Evolutionary conservation across 2,329 filamentous ascomycete species (phyloP).

Genomic region (Verticillium nonalfalfae): DNA sequence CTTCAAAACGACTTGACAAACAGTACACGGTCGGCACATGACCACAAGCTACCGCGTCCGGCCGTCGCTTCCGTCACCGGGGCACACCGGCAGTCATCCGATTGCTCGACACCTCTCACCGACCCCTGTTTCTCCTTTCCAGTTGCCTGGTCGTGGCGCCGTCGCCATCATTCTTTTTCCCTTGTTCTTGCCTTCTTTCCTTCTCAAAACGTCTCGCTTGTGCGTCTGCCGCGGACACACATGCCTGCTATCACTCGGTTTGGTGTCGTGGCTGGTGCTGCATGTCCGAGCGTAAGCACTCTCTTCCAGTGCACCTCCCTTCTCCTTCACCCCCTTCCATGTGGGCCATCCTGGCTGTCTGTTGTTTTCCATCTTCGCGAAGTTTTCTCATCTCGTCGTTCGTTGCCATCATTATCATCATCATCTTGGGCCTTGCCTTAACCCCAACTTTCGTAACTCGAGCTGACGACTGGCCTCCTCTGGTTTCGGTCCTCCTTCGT

Average conservation of each 20-base stretch:
- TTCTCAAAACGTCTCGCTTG: not conserved
- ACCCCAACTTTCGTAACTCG: not conserved
- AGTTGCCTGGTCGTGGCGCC: not conserved
- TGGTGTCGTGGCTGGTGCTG: not conserved
- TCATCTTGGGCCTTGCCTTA: not conserved
- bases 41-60: not conserved
- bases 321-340: not conserved
- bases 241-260: not conserved
- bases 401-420: not conserved
- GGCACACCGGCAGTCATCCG: conserved; percentile 2
- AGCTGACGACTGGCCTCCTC: not conserved
- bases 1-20: not conserved
- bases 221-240: not conserved
- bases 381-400: not conserved
- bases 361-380: not conserved
- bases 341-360: not conserved
- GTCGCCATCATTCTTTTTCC: not conserved
- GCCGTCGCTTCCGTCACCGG: not conserved
- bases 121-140: not conserved
- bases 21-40: not conserved
- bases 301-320: not conserved
- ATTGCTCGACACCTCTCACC: conserved; percentile 1
- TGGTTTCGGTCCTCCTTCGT: not conserved
- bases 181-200: not conserved
- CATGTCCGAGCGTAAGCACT: not conserved